These are phyloP conservation scores for Protea cynaroides DNA, from an alignment of 164 flowering plant genomes.

Conservation along the genomic window DNA sequence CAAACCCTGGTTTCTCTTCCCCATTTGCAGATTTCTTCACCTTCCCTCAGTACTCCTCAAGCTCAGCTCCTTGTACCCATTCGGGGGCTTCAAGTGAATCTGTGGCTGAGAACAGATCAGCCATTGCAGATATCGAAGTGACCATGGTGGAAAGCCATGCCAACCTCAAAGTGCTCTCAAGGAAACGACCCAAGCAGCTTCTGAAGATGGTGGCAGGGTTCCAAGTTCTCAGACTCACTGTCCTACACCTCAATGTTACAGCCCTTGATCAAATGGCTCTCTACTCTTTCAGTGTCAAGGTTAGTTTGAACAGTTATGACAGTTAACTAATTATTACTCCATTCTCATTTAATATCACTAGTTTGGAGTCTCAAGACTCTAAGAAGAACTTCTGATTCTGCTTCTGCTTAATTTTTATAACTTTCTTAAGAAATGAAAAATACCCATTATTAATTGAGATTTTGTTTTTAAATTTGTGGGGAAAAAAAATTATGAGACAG, in stretches of 20 bases:
- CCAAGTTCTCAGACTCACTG: conserved; percentile 44
- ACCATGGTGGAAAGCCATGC: conserved; percentile 90
- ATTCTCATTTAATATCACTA: not conserved
- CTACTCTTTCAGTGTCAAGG: conserved; percentile 77
- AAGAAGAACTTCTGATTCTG: no score
- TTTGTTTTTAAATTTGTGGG: no score
- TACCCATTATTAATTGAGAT: no score
- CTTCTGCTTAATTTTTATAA: no score
- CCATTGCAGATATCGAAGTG: conserved; percentile 73
- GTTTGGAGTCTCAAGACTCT: no score
- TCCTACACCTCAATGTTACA: conserved; percentile 82
- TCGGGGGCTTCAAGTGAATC: not conserved
- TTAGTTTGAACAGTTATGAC: conserved; percentile 13
- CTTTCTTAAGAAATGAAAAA: no score
- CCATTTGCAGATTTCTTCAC: conserved; percentile 39
- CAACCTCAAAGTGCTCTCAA: conserved; percentile 58
- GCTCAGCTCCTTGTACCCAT: conserved; percentile 7
- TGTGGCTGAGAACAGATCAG: conserved; percentile 19
- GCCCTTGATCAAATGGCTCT: conserved; percentile 55
- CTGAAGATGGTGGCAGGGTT: conserved; percentile 59
- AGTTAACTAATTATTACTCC: not conserved
- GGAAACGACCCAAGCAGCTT: conserved; percentile 57
- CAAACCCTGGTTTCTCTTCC: conserved; percentile 4
- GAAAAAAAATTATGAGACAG: conserved; percentile 22
- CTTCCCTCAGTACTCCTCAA: conserved; percentile 48